Conservation (phyloP, 768 basidiomycete species). For the Multifurca ochricompacta region DNA sequence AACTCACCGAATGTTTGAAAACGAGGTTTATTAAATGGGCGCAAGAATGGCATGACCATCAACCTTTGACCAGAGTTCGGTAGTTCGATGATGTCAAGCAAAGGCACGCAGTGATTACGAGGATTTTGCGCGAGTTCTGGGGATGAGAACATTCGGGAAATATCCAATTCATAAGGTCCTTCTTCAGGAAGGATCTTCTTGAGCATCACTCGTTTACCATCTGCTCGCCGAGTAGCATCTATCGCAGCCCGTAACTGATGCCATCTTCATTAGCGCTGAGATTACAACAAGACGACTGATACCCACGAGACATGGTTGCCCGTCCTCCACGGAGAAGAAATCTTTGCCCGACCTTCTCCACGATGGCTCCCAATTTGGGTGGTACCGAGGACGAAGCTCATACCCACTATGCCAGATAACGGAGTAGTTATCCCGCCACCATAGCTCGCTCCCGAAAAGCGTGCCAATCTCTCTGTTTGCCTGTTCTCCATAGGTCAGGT, state of each 20-base stretch:
- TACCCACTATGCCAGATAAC: constrained; percentile 1
- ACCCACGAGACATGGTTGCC: constrained; percentile 4
- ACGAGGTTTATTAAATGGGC: constrained; percentile 19
- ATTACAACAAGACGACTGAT: background rate
- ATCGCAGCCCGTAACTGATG: constrained; percentile 7
- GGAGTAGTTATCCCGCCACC: constrained; percentile 12
- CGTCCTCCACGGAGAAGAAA: constrained; percentile 11
- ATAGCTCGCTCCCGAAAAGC: constrained; percentile 5
- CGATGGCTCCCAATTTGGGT: constrained; percentile 12
- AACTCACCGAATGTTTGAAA: constrained; percentile 25
- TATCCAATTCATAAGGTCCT: constrained; percentile 10
- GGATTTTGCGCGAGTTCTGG: constrained; percentile 10
- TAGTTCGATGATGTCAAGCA: constrained; percentile 20
- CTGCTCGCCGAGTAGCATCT: constrained; percentile 19
- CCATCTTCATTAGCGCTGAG: background rate
- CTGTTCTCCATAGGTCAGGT: background rate
- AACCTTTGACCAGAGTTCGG: constrained; percentile 9
- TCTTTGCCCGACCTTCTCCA: constrained; percentile 3
- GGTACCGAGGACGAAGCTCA: constrained; percentile 14
- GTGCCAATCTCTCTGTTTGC: background rate
- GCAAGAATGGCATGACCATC: constrained; percentile 23
- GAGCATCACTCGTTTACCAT: constrained; percentile 20
- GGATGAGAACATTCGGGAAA: constrained; percentile 9
- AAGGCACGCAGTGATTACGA: constrained; percentile 22
- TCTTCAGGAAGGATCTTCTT: constrained; percentile 13